phyloP scores from a whole-genome alignment of 2,329 filamentous ascomycete species.

The Lasiodiplodia hormozganensis region DNA sequence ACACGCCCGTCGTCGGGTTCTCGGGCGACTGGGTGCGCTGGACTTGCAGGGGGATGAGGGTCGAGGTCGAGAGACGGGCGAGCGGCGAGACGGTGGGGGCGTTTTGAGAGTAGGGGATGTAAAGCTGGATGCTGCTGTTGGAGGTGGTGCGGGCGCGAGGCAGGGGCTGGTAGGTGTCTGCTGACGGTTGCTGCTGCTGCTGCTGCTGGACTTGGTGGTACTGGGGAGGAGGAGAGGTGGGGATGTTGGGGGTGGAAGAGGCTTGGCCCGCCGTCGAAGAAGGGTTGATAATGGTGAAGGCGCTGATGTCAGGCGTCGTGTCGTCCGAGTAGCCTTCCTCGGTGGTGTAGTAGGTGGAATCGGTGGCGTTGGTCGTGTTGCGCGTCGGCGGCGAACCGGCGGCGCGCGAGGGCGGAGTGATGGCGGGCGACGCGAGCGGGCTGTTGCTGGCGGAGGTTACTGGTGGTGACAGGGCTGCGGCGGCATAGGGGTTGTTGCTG shows the following conservation, averaged over 20 bases:
- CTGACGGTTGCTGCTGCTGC: conserved; percentile 1
- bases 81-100: conserved; percentile 7
- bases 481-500: neutral
- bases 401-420: neutral
- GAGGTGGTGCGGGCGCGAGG: conserved; percentile 10
- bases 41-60: conserved; percentile 25
- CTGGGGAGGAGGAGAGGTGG: neutral
- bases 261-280: neutral
- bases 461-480: neutral
- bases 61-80: conserved; percentile 23
- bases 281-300: conserved; percentile 23
- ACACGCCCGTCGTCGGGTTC: conserved; percentile 13
- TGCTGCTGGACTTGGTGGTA: neutral
- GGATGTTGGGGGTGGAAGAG: neutral
- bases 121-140: neutral
- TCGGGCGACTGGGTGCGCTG: conserved; percentile 14
- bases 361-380: neutral
- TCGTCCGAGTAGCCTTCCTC: conserved; percentile 8
- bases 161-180: neutral
- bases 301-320: conserved; percentile 2
- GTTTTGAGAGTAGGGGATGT: conserved; percentile 14
- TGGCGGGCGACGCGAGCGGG: neutral
- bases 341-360: conserved; percentile 1
- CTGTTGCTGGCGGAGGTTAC: neutral
- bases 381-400: neutral